phyloP scores from a whole-genome alignment of 768 basidiomycete species.

The Jaapia argillacea region DNA sequence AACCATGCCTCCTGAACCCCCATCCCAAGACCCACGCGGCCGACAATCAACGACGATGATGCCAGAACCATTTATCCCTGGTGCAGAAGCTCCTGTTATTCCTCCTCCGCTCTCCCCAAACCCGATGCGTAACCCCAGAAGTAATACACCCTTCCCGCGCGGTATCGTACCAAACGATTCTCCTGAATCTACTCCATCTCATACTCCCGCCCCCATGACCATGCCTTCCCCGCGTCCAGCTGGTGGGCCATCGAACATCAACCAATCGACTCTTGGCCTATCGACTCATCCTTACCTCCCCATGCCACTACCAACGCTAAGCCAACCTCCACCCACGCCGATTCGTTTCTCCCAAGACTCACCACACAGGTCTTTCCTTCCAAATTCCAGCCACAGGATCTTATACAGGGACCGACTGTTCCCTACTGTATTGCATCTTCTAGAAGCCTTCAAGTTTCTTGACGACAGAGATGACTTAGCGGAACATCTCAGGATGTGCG shows the following conservation, averaged over 20 bases:
- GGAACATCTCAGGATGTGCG: constrained; percentile 40
- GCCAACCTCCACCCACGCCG: too few species aligned
- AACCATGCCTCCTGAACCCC: neutral
- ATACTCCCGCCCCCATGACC: too few species aligned
- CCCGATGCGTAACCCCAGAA: constrained; percentile 1
- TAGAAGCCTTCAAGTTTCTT: constrained; percentile 65
- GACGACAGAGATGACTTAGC: constrained; percentile 38
- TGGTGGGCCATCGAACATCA: neutral
- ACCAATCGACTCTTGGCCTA: too few species aligned
- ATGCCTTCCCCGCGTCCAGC: neutral
- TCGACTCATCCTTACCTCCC: too few species aligned
- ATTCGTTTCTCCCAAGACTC: constrained; percentile 13
- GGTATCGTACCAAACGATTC: neutral
- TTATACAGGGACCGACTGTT: constrained; percentile 43
- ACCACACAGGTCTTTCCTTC: constrained; percentile 35
- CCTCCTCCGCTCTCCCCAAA: constrained; percentile 2
- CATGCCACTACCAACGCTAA: too few species aligned
- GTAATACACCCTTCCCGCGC: neutral
- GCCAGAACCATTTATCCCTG: constrained; percentile 2
- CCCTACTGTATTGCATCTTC: constrained; percentile 66
- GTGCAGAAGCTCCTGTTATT: neutral
- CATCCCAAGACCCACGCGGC: neutral
- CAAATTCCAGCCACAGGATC: constrained; percentile 56
- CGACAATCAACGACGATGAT: neutral
- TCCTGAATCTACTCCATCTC: too few species aligned